These are phyloP conservation scores for Calycina herbarum DNA, from an alignment of 2,329 filamentous ascomycete species.

Conservation along the genomic window DNA sequence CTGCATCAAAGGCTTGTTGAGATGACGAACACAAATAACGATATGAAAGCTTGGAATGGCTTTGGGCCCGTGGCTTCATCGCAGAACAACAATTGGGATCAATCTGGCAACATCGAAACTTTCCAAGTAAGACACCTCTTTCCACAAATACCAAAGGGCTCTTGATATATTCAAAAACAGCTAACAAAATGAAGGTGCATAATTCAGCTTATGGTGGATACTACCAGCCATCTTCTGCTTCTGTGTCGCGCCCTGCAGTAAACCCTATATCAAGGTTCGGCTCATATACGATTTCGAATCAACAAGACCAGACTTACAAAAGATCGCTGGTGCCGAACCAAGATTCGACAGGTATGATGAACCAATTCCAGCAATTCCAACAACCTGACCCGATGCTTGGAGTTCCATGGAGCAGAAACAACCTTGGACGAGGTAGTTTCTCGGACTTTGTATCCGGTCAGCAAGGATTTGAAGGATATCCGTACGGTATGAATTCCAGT, in stretches of 20 bases:
- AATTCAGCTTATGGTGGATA: constrained; percentile 23
- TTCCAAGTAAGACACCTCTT: constrained; percentile 23
- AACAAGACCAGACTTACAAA: constrained; percentile 20
- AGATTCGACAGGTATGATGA: constrained; percentile 19
- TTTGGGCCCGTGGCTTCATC: constrained; percentile 25
- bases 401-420: constrained; percentile 27
- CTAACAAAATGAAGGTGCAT: constrained; percentile 27
- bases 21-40: constrained; percentile 33
- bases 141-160: not conserved
- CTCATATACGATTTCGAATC: constrained; percentile 17
- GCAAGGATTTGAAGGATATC: constrained; percentile 21
- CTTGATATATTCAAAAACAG: not conserved
- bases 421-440: constrained; percentile 25
- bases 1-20: constrained; percentile 32
- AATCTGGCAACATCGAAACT: constrained; percentile 28
- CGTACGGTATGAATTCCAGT: constrained; percentile 15
- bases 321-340: constrained; percentile 18
- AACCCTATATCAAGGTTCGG: constrained; percentile 15
- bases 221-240: constrained; percentile 23
- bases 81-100: constrained; percentile 25
- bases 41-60: constrained; percentile 33
- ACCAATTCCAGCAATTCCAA: constrained; percentile 18
- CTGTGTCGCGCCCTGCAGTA: constrained; percentile 8
- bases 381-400: constrained; percentile 20
- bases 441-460: constrained; percentile 24